Evolutionary conservation across 1,284 basidiomycete species (phyloP), one percentile per base, ranked within the genome.

Genomic region (Taiwanofungus camphoratus): DNA sequence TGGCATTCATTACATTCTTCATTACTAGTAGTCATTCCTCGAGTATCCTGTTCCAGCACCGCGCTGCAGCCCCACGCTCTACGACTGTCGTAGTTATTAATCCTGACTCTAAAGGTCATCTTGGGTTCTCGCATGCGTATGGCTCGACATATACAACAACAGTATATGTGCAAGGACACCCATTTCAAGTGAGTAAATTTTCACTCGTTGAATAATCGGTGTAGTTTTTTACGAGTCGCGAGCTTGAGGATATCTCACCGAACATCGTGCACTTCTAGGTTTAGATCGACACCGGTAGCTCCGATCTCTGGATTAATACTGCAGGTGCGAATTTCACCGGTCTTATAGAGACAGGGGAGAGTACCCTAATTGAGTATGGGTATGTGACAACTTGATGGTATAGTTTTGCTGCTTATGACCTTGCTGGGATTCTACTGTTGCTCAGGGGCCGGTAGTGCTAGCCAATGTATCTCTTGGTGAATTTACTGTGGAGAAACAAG

Each of bases 281-380:
- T 19, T 33, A 42, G 20, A 20, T 42, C 33, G 40, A 42, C 21
- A 33, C 32, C 5, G 40, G 40, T n/a, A 42, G 40, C 15, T 42
- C 40, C 2, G 40, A 42, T 15, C 33, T 42, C 8, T 42, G 40
- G 40, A 23, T 42, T 18, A 20, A 42, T 21, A 22, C 40, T 18
- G 7, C 19, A 9, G 20, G 20, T 6, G 13, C 18, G 13, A 24
- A 26, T 19, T 23, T 42, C 19, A 18, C 21, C 5, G 40, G 24
- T 18, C 6, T 36, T 9, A 23, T 23, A 13, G 19, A 42, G 22
- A 42, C 40, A 5, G 40, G 33, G 5, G n/a, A 19, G 15, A 27
- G 20, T 9, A 26, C 22, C 2, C 26, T 7, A 12, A 36, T 21
- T 2, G 23, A 7, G 15, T 42, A 42, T 34, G 40, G 8, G 40